A percentile compares a stretch with the other conserved stretches of the same genome.
Evolutionary conservation across 2,329 filamentous ascomycete genomes (phyloP).

Genomic region (Paracoccidioides lutzii): DNA sequence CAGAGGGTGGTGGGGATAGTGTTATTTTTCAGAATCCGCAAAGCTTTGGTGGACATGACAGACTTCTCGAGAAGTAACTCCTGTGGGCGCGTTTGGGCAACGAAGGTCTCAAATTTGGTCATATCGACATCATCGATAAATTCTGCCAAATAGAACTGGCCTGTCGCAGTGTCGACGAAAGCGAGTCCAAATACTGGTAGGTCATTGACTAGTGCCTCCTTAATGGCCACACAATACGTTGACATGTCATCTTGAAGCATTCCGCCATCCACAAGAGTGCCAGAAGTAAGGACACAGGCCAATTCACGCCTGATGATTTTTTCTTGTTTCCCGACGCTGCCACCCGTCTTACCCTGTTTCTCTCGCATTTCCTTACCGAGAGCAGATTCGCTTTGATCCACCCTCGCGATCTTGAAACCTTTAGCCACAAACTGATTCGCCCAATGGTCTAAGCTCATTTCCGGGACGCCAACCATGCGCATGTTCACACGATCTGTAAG

Average conservation of each 20-base stretch:
- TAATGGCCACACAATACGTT: conserved; percentile 90
- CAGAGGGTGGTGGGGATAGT: conserved; percentile 85
- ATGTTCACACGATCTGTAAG: conserved; percentile 97
- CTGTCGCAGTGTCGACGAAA: conserved; percentile 91
- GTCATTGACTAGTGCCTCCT: conserved; percentile 58
- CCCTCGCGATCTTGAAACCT: conserved; percentile 90
- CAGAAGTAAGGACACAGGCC: conserved; percentile 77
- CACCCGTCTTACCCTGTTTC: conserved; percentile 46
- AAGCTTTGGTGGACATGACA: conserved; percentile 69
- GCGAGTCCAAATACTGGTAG: conserved; percentile 78
- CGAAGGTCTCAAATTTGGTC: conserved; percentile 93
- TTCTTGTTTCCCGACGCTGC: conserved; percentile 59
- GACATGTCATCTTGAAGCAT: conserved; percentile 99
- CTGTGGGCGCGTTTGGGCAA: conserved; percentile 79
- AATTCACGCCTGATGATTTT: conserved; percentile 90
- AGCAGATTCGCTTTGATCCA: conserved; percentile 94
- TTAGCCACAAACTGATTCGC: conserved; percentile 97
- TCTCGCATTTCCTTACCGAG: conserved; percentile 98
- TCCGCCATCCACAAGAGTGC: conserved; percentile 84
- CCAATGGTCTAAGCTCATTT: conserved; percentile 92
- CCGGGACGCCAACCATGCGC: conserved; percentile 97
- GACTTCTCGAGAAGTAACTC: conserved; percentile 86
- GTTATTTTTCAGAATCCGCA: conserved; percentile 93
- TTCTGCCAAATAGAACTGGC: conserved; percentile 84
- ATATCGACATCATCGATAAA: conserved; percentile 86